phyloP scores from a whole-genome alignment of 768 basidiomycete species.

The Tricholoma matsutake region DNA sequence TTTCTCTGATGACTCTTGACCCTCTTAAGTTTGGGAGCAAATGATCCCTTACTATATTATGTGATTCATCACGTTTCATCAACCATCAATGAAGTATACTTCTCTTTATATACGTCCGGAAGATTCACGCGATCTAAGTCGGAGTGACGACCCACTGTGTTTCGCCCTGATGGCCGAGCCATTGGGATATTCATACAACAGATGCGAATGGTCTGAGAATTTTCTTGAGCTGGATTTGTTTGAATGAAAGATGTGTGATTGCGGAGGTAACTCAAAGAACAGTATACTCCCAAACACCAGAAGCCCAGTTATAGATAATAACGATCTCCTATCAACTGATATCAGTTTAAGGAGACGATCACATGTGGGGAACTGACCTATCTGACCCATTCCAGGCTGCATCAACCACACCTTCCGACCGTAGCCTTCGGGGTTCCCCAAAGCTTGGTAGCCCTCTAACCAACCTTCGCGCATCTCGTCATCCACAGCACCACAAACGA shows the following conservation, averaged over 20 bases:
- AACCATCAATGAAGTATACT: not conserved
- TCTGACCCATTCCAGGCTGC: constrained; percentile 87
- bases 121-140: not conserved
- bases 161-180: not conserved
- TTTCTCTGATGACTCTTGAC: no score
- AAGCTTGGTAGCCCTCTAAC: constrained; percentile 55
- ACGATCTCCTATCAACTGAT: constrained; percentile 31
- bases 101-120: not conserved
- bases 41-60: no score
- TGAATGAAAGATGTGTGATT: not conserved
- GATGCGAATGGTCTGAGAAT: not conserved
- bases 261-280: not conserved
- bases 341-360: not conserved
- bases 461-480: constrained; percentile 72
- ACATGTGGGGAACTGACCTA: constrained; percentile 49
- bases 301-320: constrained; percentile 31
- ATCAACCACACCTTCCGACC: constrained; percentile 77
- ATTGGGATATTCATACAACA: not conserved
- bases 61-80: no score
- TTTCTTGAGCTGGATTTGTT: not conserved
- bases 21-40: no score
- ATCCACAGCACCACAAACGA: constrained; percentile 85
- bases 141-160: not conserved
- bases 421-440: constrained; percentile 44
- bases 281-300: not conserved